Evolutionary conservation across 2,329 filamentous ascomycete species (phyloP).

Genomic region (Colletotrichum theobromicola): DNA sequence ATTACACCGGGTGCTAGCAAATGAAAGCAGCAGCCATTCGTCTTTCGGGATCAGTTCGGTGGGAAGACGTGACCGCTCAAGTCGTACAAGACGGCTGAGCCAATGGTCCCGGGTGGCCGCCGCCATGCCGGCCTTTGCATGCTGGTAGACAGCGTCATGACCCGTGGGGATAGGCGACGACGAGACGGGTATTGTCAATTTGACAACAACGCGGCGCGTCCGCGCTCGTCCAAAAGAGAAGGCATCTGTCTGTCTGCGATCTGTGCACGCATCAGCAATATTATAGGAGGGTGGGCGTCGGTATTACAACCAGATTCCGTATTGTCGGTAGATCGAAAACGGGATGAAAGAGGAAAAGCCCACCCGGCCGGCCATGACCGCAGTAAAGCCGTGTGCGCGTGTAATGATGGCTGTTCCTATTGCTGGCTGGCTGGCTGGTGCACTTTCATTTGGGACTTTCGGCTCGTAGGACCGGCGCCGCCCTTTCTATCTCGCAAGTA

Average conservation of each 20-base stretch:
- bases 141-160: neutral
- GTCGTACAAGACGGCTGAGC: neutral
- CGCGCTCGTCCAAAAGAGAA: neutral
- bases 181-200: neutral
- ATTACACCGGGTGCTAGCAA: neutral
- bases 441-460: neutral
- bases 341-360: constrained; percentile 6
- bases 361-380: neutral
- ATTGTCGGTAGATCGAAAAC: constrained; percentile 4
- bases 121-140: neutral
- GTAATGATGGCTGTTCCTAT: neutral
- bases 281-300: neutral
- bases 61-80: neutral
- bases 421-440: neutral
- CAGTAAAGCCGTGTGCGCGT: neutral
- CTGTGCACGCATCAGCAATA: neutral
- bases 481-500: constrained; percentile 1
- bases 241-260: neutral
- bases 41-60: neutral
- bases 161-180: neutral
- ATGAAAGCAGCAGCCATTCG: neutral
- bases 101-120: neutral
- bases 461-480: neutral
- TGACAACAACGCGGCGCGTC: neutral
- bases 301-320: constrained; percentile 4